Percentiles rank a stretch among this genome's conserved stretches.
Evolutionary conservation across 768 basidiomycete species (phyloP).

Genomic region (Lanmaoa pseudosensibilis): DNA sequence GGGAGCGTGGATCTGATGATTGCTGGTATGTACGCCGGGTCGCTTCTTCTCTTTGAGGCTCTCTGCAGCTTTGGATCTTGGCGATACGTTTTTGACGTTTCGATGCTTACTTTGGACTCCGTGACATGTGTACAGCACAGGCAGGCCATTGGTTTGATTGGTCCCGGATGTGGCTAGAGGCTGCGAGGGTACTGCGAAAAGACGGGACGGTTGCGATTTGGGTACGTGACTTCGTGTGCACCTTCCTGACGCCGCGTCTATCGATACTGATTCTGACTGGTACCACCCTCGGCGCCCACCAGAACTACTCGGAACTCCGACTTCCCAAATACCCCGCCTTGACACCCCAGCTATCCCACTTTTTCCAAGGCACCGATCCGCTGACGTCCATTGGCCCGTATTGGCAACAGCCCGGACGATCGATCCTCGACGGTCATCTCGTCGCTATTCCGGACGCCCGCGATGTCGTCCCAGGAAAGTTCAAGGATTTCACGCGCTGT

Average conservation of each 20-base stretch:
- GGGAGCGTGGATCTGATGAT: conserved; percentile 67
- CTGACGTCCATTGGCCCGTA: conserved; percentile 61
- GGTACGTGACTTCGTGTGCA: conserved; percentile 41
- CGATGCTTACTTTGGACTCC: neutral
- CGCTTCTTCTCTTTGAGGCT: too few species aligned
- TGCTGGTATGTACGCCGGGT: conserved; percentile 52
- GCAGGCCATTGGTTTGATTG: conserved; percentile 86
- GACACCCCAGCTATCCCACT: conserved; percentile 58
- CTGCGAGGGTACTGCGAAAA: conserved; percentile 53
- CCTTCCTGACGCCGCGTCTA: neutral
- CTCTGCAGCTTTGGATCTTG: neutral
- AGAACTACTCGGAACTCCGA: conserved; percentile 74
- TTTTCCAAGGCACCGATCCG: conserved; percentile 59
- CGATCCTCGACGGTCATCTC: conserved; percentile 70
- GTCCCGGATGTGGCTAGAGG: conserved; percentile 67
- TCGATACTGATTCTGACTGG: neutral
- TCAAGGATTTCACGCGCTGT: conserved; percentile 47
- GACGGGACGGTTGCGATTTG: conserved; percentile 73
- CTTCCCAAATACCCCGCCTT: conserved; percentile 58
- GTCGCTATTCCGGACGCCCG: conserved; percentile 62
- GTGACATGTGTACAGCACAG: conserved; percentile 50
- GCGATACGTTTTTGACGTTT: neutral
- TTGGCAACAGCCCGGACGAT: conserved; percentile 80
- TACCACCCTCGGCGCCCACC: neutral
- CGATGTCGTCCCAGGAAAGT: conserved; percentile 30